Evolutionary conservation across 768 basidiomycete genomes (phyloP), one percentile per base, ranked within the genome.

Genomic region (Suillus americanus): DNA sequence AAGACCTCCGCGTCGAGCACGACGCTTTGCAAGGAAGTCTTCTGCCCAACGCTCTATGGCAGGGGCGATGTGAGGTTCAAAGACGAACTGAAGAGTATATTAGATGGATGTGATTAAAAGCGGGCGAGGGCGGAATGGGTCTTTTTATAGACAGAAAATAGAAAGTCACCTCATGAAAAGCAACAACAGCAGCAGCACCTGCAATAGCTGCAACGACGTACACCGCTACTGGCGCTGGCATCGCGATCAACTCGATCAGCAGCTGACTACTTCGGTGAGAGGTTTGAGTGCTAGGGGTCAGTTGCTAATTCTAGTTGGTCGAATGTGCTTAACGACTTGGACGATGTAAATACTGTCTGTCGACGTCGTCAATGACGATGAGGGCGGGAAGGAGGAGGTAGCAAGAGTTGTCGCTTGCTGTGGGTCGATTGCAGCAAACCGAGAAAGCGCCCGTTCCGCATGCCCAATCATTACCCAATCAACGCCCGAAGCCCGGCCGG

Each of bases 21-120:
- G 74, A 10, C 60, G 76, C 72, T 45, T 65, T 64, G 45, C 69
- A 73, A 78, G 30, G 28, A 53, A 53, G 18, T 70, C 69, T 68
- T 79, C 77, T 2, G 74, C 73, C 75, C 79, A 79, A 57, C 73
- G 77, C 78, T 87, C 88, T 30, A 90, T 51, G 50, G 78, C 80
- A 0, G 88, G 89, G 25, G 87, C 87, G 65, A 90, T 81, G 65
- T 89, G 88, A 8, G 89, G 89, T 65, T 88, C 88, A 63, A 89
- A 90, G 35, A 91, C 83, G 62, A 86, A 86, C 89, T 91, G 62
- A 45, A 59, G 28, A 61, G 30, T 48, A 6, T 13, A 37, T 59
- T 25, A 38, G 50, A 20, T 16, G 14, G 28, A 25, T 51, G 18
- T 28, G 5, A 20, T 30, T 16, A n/a, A 28, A 38, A n/a, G 28